Base-by-base conservation (phyloP, 148 eudicot species). In the Fagopyrum homotropicum region DNA sequence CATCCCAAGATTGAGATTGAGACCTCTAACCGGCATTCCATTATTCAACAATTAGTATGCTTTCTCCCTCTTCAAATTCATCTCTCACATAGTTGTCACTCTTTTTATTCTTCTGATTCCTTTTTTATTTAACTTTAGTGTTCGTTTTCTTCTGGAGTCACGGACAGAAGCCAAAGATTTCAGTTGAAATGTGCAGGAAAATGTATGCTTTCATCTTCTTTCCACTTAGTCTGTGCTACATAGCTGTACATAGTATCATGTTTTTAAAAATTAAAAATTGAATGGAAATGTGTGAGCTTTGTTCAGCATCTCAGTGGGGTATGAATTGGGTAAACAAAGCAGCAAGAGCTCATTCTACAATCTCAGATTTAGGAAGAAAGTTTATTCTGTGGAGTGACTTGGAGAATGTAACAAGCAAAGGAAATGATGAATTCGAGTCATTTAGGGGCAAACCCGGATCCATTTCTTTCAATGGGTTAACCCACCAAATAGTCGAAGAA, bases 361-460 rank as follows among this genome's bases (percentile, higher is more conserved):
- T 2, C 11, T 73, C 75, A 73, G 54, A 48, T 49, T 22, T 22
- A 10, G 46, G 17, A 29, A 54, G 55, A 48, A 52, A 54, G 45
- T 44, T 16, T 30, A 74, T 69, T 72, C 51, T 74, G 11, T 78
- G 51, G 72, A 68, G 72, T 43, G 71, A 6, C 7, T 26, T 69
- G 59, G 78, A 75, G 22, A n/a, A 2, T 14, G 78, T 72, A 60
- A 59, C 73, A 29, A 26, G 44, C 69, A 75, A 50, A 73, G 78
- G 59, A 10, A 70, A 40, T 69, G 79, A 76, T 45, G 87, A 78
- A 63, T 48, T 75, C 1, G 92, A 91, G 44, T 85, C 88, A 5
- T 91, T 91, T 80, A 82, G 78, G 2, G 98, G 97, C 16, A 93
- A 89, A 80, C 78, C 98, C 3, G 98, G 98, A 45, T 91, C 94